These are phyloP conservation scores for Neocatenulostroma microsporum DNA, from an alignment of 2,329 filamentous ascomycete species.

Conservation along the genomic window DNA sequence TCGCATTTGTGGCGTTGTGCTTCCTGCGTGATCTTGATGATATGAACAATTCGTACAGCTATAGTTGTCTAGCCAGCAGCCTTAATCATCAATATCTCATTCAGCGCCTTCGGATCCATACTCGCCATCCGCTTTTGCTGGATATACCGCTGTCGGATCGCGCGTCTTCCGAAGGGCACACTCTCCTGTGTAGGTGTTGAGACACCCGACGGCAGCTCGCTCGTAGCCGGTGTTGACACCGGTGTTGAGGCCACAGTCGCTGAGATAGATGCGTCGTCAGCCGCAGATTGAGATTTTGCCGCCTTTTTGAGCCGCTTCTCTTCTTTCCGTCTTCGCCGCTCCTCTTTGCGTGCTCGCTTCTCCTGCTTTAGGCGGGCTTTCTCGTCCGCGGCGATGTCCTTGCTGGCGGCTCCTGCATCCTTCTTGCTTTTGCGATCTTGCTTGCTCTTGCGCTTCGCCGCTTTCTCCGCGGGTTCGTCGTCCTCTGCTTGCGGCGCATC, in stretches of 20 bases:
- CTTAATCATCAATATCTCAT: constrained; percentile 75
- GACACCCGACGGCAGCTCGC: constrained; percentile 15
- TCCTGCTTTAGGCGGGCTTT: constrained; percentile 36
- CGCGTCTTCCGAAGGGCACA: constrained; percentile 47
- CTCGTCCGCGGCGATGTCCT: constrained; percentile 11
- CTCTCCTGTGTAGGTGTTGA: constrained; percentile 19
- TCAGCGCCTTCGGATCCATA: constrained; percentile 71
- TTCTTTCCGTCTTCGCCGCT: constrained; percentile 43
- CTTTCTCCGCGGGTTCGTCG: constrained; percentile 11
- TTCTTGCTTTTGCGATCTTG: constrained; percentile 3
- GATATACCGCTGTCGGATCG: constrained; percentile 73
- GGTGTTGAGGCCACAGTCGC: constrained; percentile 7
- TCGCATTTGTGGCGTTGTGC: too few relatives aligned
- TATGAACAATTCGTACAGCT: too few relatives aligned
- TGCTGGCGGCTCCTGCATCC: background rate
- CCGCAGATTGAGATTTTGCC: constrained; percentile 39
- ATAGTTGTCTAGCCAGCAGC: too few relatives aligned
- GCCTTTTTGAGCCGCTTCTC: constrained; percentile 41
- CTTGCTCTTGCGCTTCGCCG: constrained; percentile 10
- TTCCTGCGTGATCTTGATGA: too few relatives aligned
- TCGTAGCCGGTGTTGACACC: constrained; percentile 1
- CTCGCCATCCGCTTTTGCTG: constrained; percentile 79
- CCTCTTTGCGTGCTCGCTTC: constrained; percentile 39
- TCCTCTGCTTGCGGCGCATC: constrained; percentile 6
- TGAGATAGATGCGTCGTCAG: constrained; percentile 20